Evolutionary conservation across 345 rosid genomes (phyloP).

Genomic region (Lepidium sativum): DNA sequence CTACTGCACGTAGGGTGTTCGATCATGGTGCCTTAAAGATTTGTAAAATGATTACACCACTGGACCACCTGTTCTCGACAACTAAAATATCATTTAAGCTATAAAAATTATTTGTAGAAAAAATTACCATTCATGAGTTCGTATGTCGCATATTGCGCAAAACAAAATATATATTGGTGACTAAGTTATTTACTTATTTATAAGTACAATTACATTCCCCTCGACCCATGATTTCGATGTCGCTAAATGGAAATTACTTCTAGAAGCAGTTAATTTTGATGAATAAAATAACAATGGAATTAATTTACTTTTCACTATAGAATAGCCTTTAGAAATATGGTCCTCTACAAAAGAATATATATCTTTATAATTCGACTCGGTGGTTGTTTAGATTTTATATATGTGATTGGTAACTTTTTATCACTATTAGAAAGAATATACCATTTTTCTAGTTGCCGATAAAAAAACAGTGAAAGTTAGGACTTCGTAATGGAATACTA

Average conservation of each 20-base stretch:
- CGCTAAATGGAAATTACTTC: not conserved
- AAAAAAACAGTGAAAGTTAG: too few relatives aligned
- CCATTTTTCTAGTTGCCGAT: not conserved
- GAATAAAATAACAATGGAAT: not conserved
- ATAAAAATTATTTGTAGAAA: too few relatives aligned
- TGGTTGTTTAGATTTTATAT: not conserved
- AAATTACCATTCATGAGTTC: too few relatives aligned
- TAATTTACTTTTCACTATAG: not conserved
- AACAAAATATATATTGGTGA: not conserved
- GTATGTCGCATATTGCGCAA: too few relatives aligned
- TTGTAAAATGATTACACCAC: too few relatives aligned
- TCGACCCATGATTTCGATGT: not conserved
- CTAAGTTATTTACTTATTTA: too few relatives aligned
- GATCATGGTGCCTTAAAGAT: too few relatives aligned
- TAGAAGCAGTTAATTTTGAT: not conserved
- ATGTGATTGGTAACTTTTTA: not conserved
- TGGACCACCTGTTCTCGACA: too few relatives aligned
- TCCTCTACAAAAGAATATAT: not conserved
- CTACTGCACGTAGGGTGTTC: too few relatives aligned
- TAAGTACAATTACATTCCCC: not conserved
- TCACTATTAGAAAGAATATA: not conserved
- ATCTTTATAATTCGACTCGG: not conserved
- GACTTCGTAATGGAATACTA: too few relatives aligned
- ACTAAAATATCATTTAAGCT: too few relatives aligned
- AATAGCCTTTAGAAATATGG: not conserved